Base-by-base conservation (phyloP, 2,329 filamentous ascomycete genomes). In the Beauveria asiatica region DNA sequence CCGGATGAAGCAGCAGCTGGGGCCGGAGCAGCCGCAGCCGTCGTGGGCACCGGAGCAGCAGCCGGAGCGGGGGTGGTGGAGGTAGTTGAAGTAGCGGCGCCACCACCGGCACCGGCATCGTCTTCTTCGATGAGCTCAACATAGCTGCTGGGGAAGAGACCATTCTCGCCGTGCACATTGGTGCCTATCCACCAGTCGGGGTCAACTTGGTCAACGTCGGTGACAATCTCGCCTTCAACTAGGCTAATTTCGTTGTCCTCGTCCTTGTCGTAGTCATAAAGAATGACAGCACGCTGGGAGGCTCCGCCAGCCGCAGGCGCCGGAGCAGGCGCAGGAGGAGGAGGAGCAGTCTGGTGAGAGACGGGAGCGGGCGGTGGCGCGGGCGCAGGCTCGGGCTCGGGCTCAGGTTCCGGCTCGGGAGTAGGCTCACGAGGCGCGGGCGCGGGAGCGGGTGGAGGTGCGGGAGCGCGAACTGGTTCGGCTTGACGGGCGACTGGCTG, bases 111-210 rank as follows among this genome's bases (percentile, higher is more conserved):
- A 25, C 71, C 71, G 37, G 70, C 75, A 27, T 73, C 77, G 25
- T 83, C 81, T 25, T 83, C 87, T 42, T 88, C 87, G 41, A 94
- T 80, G 23, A 96, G 74, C 72, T 96, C 92, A 57, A 99, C 93
- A 66, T 99, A 99, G 79, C 97, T 97, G 77, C 90, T 94, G 5
- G 94, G 94, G 80, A 99, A 97, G 41, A 99, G 80, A 52, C 94
- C 94, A 61, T 81, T 87, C 73, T 97, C 91, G 67, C 94, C 94
- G 63, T 80, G 81, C 23, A 82, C 77, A 76, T 97, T 99, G 65
- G 88, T 90, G 48, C 95, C 94, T 83, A 96, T 89, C 94, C 94
- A 99, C 94, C 94, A 99, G 71, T 99, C 93, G 56, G 95, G 89
- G 67, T 97, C 94, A 2, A 99, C 91, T 89, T 95, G 95, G 64